Evolutionary conservation across 2,329 filamentous ascomycete genomes (phyloP), one percentile per base, ranked within the genome.

Genomic region (Pseudocercospora eumusae): DNA sequence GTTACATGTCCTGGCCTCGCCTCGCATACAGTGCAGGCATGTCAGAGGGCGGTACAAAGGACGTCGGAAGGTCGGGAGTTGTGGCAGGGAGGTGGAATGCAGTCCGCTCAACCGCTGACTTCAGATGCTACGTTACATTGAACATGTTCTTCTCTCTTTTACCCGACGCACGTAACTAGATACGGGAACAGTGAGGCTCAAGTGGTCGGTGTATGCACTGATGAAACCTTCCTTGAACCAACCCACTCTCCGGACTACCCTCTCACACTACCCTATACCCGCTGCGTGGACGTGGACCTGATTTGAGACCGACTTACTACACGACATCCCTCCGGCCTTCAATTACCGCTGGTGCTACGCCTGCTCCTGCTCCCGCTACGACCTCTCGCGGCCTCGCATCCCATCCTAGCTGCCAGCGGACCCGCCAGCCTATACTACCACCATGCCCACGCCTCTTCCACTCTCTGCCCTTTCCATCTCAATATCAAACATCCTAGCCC

Each of bases 201-300:
- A 50, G 50, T 42, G 63, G 57, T 64, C 59, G 60, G 60, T 59
- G 23, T 33, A 58, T 62, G 63, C 58, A 55, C 57, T 45, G 61
- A 65, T 65, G 64, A 64, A 65, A 65, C 64, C 64, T 65, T 61
- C 63, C 60, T 47, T 21, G 21, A 50, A 23, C 18, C 53, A 50
- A 23, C 18, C 53, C 52, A 13, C 15, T 44, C 31, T 52, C 49
- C 45, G 28, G 50, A 50, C 40, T 52, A 40, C 36, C 50, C 50
- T 52, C 23, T 25, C 44, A 20, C 4, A 47, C 52, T 23, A 57
- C 57, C 44, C 31, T 36, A 27, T 56, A 56, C 57, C 55, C 33
- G 33, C 33, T 36, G 33, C 33, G 13, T 36, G 33, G 13, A 13
- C 33, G 3, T 36, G 33, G 4, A 21, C 55, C 61, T 54, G 27